Evolutionary conservation across 495 filamentous ascomycete genomes (phyloP), one percentile per base, ranked within the genome.

Genomic region (Thermothielavioides terrestris): DNA sequence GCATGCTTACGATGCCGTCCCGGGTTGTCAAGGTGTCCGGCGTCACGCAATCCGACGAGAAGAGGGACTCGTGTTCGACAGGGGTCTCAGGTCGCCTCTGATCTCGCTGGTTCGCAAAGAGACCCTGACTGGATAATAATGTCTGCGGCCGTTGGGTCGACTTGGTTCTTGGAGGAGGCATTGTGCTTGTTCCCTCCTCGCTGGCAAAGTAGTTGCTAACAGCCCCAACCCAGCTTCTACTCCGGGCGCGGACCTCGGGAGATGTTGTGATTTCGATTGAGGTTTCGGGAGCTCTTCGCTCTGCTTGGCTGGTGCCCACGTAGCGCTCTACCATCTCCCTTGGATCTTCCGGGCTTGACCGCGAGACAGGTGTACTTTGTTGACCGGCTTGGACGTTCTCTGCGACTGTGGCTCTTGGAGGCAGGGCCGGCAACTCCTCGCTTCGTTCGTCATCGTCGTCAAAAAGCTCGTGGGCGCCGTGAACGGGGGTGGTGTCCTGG

Each of bases 381-480:
- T 44, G 25, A 38, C n/a, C 41, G 20, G 46, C 41, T 14, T 15
- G 18, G 10, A 37, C 22, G 2, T 43, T 4, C 15, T 47, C 34
- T 5, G 18, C 32, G 1, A 40, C 34, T 2, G 35, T 7, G 1
- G 49, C 22, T n/a, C 42, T 31, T 12, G 26, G 1, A 9, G 18
- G 17, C 10, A 25, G 23, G 27, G 12, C n/a, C n/a, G 10, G 22
- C 1, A 27, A 22, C 6, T 25, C 44, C 23, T 54, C 53, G 20
- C 55, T 55, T 11, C 47, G 36, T n/a, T n/a, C n/a, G 15, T 54
- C 52, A 10, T 60, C 58, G 28, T 61, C 47, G 15, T 62, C 55
- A 37, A 65, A 62, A 12, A 58, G 42, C 9, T 51, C 45, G 20
- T 57, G 56, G 5, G 58, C 38, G 3, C 58, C 63, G 10, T 60